These are phyloP conservation scores for Apiospora malaysiana DNA, from an alignment of 2,329 filamentous ascomycete species.

Conservation along the genomic window DNA sequence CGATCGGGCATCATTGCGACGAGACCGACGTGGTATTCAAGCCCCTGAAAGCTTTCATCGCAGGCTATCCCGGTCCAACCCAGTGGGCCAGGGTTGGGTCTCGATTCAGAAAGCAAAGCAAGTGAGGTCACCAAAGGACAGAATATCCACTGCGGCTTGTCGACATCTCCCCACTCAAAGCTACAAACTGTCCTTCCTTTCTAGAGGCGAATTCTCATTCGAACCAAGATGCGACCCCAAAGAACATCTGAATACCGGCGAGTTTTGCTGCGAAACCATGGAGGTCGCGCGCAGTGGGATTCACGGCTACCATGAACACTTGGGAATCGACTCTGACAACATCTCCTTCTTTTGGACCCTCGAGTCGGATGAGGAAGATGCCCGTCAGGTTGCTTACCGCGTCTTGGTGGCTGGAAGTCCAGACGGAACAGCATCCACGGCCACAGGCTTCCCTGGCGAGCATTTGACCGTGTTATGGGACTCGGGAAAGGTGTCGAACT, in stretches of 20 bases:
- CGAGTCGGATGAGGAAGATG: constrained; percentile 36
- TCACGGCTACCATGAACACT: constrained; percentile 45
- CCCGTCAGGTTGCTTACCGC: constrained; percentile 40
- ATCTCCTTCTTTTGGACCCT: constrained; percentile 44
- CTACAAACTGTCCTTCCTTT: not conserved
- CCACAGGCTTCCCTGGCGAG: not conserved
- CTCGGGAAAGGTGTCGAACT: not conserved
- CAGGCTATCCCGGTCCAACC: not conserved
- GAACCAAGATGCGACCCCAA: no score
- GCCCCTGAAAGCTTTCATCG: not conserved
- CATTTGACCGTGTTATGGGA: not conserved
- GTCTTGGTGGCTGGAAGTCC: constrained; percentile 22
- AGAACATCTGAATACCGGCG: no score
- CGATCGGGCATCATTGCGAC: not conserved
- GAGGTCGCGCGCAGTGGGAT: constrained; percentile 40
- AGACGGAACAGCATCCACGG: not conserved
- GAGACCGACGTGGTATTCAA: not conserved
- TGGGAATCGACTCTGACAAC: constrained; percentile 46
- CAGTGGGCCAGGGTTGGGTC: not conserved
- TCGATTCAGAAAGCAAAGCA: no score
- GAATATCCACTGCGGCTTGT: not conserved
- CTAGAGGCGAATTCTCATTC: no score
- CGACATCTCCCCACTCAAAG: not conserved
- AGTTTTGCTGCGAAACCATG: not conserved
- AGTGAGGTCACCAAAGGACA: not conserved